Conservation (phyloP, 768 basidiomycete genomes). For the Phylloporus sp. region DNA sequence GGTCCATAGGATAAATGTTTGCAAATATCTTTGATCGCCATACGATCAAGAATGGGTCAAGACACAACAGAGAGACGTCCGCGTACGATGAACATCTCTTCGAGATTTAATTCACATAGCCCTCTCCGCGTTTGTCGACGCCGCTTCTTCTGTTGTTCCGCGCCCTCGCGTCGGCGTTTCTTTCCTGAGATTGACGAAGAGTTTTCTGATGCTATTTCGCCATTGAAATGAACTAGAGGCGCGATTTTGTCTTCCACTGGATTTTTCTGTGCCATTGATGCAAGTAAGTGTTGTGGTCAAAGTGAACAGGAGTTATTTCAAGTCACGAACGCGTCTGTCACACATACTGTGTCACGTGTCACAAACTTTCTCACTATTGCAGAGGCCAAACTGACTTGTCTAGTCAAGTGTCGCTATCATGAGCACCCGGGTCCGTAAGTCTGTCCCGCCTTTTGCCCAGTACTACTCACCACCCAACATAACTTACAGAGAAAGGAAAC, state of each 20-base stretch:
- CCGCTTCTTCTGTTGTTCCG: neutral
- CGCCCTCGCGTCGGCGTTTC: neutral
- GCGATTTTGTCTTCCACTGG: no score
- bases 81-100: neutral
- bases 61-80: slow-evolving; percentile 34
- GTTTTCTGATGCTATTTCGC: neutral
- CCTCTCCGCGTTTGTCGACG: neutral
- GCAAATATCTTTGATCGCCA: neutral
- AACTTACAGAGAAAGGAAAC: slow-evolving; percentile 60
- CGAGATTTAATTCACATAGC: neutral
- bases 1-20: neutral
- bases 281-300: no score
- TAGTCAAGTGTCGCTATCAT: slow-evolving; percentile 26
- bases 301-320: no score
- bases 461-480: slow-evolving; percentile 1
- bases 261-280: no score
- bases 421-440: slow-evolving; percentile 62
- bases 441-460: neutral
- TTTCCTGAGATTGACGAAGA: neutral
- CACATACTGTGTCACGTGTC: no score
- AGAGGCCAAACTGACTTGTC: no score
- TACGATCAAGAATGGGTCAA: neutral
- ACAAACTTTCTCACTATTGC: no score
- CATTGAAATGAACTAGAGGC: neutral
- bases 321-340: no score